Evolutionary conservation across 805 yeast genomes (phyloP).

Genomic region (Ogataea chonburiensis): DNA sequence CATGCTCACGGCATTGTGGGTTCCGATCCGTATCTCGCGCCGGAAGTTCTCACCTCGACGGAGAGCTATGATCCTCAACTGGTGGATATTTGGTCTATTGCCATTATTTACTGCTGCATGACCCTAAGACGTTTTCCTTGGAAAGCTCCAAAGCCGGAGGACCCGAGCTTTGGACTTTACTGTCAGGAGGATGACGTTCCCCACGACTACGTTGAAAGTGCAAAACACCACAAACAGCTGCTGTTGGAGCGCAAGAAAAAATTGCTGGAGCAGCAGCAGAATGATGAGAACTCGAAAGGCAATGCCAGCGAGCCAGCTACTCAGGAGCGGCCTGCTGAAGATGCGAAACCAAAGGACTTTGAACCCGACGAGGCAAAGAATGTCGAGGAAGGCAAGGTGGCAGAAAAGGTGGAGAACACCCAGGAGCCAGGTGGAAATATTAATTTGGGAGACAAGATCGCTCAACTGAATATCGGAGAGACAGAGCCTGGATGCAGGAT

Average conservation of each 20-base stretch:
- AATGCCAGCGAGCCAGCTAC: background rate
- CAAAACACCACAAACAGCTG: slow-evolving; percentile 66
- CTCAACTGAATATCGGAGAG: slow-evolving; percentile 9
- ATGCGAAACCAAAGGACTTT: too few relatives aligned
- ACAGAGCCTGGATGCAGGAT: slow-evolving; percentile 9
- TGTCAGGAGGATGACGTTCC: slow-evolving; percentile 68
- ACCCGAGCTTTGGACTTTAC: slow-evolving; percentile 67
- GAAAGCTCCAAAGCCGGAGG: slow-evolving; percentile 73
- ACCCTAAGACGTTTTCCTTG: slow-evolving; percentile 82
- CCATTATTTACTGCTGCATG: slow-evolving; percentile 85
- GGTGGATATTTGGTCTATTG: slow-evolving; percentile 83
- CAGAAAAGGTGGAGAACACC: slow-evolving; percentile 1
- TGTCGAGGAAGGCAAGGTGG: too few relatives aligned
- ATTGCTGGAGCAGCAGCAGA: slow-evolving; percentile 31
- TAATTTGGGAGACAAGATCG: slow-evolving; percentile 8
- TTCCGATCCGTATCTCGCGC: slow-evolving; percentile 83
- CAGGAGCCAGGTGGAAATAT: slow-evolving; percentile 2
- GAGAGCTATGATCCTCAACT: slow-evolving; percentile 70
- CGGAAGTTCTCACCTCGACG: slow-evolving; percentile 61
- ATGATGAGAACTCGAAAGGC: slow-evolving; percentile 13
- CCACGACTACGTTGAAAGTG: slow-evolving; percentile 73
- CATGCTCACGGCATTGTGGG: slow-evolving; percentile 79
- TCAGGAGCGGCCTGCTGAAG: too few relatives aligned
- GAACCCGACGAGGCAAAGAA: too few relatives aligned
- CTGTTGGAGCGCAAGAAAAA: slow-evolving; percentile 59